These are phyloP conservation scores for Saccharomyces uvarum DNA, from an alignment of 1,139 yeast genomes.

Conservation along the genomic window DNA sequence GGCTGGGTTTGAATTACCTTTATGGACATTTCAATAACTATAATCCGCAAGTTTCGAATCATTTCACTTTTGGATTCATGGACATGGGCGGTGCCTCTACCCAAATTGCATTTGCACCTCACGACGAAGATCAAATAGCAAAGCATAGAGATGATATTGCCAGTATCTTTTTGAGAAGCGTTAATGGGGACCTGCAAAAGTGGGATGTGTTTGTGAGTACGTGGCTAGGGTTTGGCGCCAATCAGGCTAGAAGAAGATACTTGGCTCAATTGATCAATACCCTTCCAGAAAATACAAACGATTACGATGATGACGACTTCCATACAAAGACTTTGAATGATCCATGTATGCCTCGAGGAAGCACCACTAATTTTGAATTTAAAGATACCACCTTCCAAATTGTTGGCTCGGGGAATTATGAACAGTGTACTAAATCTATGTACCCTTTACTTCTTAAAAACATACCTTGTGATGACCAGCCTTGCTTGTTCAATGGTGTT, in stretches of 20 bases:
- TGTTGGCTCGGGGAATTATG: conserved; percentile 61
- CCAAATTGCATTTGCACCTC: conserved; percentile 72
- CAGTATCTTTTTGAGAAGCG: conserved; percentile 45
- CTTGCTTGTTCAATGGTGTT: conserved; percentile 73
- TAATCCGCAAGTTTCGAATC: conserved; percentile 32
- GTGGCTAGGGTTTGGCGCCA: conserved; percentile 83
- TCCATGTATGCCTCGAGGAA: conserved; percentile 66
- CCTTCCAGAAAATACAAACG: conserved; percentile 37
- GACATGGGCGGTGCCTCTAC: conserved; percentile 91
- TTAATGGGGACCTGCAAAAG: conserved; percentile 52
- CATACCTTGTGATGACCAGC: conserved; percentile 64
- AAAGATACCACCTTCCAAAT: conserved; percentile 44
- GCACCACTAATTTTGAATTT: conserved; percentile 36
- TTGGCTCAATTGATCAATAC: conserved; percentile 44
- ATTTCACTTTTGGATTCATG: conserved; percentile 69
- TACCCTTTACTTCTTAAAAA: conserved; percentile 65
- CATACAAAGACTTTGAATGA: conserved; percentile 40
- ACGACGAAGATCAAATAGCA: conserved; percentile 41
- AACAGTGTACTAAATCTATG: conserved; percentile 55
- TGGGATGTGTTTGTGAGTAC: conserved; percentile 76
- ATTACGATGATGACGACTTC: conserved; percentile 37
- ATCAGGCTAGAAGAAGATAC: conserved; percentile 63
- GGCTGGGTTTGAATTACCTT: conserved; percentile 68
- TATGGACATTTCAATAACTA: conserved; percentile 48
- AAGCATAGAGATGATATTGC: conserved; percentile 60